Percentiles rank a stretch among this genome's conserved stretches.
These are phyloP conservation scores for Phaeolepiota aurea DNA, from an alignment of 768 basidiomycete species.

Conservation along the genomic window DNA sequence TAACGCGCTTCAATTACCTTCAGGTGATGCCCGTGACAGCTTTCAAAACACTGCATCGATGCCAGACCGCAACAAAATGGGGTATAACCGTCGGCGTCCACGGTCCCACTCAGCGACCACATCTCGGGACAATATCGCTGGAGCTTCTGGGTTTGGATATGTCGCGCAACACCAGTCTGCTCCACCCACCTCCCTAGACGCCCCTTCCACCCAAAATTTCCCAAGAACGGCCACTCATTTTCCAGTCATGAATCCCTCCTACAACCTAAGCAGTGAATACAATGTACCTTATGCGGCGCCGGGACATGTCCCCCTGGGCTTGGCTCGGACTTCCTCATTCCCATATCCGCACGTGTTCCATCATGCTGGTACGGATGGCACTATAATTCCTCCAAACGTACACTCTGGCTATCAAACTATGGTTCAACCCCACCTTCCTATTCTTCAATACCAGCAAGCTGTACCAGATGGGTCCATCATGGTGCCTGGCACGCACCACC, in stretches of 20 bases:
- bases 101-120: conserved; percentile 11
- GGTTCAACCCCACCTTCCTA: conserved; percentile 25
- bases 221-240: conserved; percentile 10
- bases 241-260: too few relatives aligned
- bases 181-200: background rate
- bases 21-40: conserved; percentile 18
- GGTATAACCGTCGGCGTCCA: conserved; percentile 15
- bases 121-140: too few relatives aligned
- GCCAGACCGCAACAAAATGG: conserved; percentile 14
- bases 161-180: conserved; percentile 8
- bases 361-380: conserved; percentile 23
- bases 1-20: too few relatives aligned
- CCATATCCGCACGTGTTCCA: conserved; percentile 27
- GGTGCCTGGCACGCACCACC: conserved; percentile 7
- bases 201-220: conserved; percentile 7
- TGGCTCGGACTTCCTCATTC: conserved; percentile 28
- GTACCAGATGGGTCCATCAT: conserved; percentile 19
- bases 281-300: too few relatives aligned
- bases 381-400: conserved; percentile 29
- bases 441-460: conserved; percentile 29
- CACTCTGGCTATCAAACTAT: conserved; percentile 33
- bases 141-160: too few relatives aligned
- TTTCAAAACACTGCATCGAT: conserved; percentile 16
- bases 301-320: conserved; percentile 12
- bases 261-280: too few relatives aligned